Conservation (phyloP, 2,329 filamentous ascomycete genomes). For the Alternaria gaisen region DNA sequence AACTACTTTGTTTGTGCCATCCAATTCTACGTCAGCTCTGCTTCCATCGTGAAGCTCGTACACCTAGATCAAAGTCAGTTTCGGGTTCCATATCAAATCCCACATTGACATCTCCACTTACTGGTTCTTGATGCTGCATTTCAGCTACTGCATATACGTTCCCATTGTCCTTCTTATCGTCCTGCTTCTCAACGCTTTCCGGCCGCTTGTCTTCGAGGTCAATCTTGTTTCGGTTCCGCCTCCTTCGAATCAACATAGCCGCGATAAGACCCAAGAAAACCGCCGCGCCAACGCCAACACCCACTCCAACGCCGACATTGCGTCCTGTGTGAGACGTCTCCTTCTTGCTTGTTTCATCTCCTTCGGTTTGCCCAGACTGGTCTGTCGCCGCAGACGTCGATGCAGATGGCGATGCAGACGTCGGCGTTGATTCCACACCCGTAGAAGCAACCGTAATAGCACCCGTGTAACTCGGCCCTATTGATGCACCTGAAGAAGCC, state of each 20-base stretch:
- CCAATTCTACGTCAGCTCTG: not conserved
- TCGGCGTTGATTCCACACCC: not conserved
- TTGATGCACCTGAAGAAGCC: not conserved
- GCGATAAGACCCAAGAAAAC: not conserved
- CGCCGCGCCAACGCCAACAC: not conserved
- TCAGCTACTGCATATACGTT: not conserved
- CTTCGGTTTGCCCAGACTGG: not conserved
- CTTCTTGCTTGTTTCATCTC: not conserved
- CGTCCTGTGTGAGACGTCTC: not conserved
- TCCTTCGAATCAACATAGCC: not conserved
- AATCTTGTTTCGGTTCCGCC: not conserved
- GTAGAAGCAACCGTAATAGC: not conserved
- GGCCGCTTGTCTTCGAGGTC: not conserved
- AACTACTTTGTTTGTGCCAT: not conserved
- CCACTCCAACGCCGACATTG: slow-evolving; percentile 13
- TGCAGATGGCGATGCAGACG: not conserved
- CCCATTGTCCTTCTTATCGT: not conserved
- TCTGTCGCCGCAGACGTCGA: not conserved
- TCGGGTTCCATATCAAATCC: not conserved
- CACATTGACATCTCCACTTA: not conserved
- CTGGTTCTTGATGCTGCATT: slow-evolving; percentile 2
- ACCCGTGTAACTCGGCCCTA: not conserved
- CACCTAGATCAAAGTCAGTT: not conserved
- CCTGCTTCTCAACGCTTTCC: not conserved
- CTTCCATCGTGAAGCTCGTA: not conserved